Base-by-base conservation (phyloP, 2,329 filamentous ascomycete species). In the Albifimbria verrucaria region DNA sequence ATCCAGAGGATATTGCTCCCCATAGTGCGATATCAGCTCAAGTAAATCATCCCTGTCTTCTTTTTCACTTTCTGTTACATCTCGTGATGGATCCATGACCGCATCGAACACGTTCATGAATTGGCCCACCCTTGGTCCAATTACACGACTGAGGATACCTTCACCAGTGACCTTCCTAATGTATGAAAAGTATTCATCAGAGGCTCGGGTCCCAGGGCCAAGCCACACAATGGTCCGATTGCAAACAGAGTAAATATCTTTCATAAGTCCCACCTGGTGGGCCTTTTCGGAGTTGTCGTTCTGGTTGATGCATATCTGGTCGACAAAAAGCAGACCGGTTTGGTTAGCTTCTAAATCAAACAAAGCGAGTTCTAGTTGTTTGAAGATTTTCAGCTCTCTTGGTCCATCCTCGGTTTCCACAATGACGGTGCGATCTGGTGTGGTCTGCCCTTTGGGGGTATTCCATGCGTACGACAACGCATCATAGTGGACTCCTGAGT, bases 221-320 rank as follows among this genome's bases (percentile, higher is more conserved):
- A 70, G 57, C 62, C 67, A 70, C 4, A 66, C 55, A 18, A 69
- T 46, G 1, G 62, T 55, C 41, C 49, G 57, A 2, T 45, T 39
- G 20, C 62, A 65, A 7, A 45, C 49, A 0, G 58, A 36, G 55
- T 69, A 71, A 3, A 69, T 67, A 25, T 58, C 59, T 2, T 54
- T 55, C 67, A 70, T 69, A 32, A 67, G 53, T 18, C 28, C 39
- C 1, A 69, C 66, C 52, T 69, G 67, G 3, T 47, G 25, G 11
- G 55, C 55, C 41, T 65, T 67, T 42, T 70, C 67, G 0, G 41
- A 36, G 0, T 49, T 15, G 12, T 65, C 52, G 5, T 24, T 7
- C 50, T 69, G 65, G 53, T 70, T 59, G 58, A 70, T 68, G 52
- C 67, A 64, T 11, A 68, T 59, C 20, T 69, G 66, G 45, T 70